These are phyloP conservation scores for Camptophora hylomeconis DNA, from an alignment of 2,329 filamentous ascomycete genomes.

Conservation along the genomic window DNA sequence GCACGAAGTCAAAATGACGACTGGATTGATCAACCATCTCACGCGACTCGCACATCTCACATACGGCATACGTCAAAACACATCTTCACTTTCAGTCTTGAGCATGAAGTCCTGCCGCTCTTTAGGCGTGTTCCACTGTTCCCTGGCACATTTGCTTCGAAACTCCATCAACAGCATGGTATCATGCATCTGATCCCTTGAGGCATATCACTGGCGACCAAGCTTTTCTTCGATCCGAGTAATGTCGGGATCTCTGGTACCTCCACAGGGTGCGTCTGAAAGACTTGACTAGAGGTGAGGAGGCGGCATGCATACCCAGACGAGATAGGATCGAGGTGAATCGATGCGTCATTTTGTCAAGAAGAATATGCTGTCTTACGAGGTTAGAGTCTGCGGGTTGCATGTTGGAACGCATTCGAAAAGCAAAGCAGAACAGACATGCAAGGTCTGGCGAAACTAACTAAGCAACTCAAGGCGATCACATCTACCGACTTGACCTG, in stretches of 20 bases:
- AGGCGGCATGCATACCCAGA: conserved; percentile 16
- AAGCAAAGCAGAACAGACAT: conserved; percentile 20
- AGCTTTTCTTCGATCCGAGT: background rate
- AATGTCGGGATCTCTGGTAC: conserved; percentile 11
- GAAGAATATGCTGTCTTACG: conserved; percentile 7
- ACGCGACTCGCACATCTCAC: conserved; percentile 20
- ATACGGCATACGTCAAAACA: conserved; percentile 19
- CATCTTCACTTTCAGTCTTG: conserved; percentile 16
- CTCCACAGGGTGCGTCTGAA: conserved; percentile 19
- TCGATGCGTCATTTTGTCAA: conserved; percentile 11
- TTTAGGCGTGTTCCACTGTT: conserved; percentile 17
- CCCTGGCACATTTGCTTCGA: conserved; percentile 15
- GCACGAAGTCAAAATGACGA: conserved; percentile 16
- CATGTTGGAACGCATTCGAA: conserved; percentile 19
- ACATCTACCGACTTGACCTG: too few species aligned
- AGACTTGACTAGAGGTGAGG: conserved; percentile 17
- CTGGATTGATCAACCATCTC: conserved; percentile 18
- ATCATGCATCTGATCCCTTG: conserved; percentile 18
- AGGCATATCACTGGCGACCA: conserved; percentile 6
- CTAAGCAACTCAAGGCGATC: too few species aligned
- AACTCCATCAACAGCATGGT: conserved; percentile 19
- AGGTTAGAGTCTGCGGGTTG: conserved; percentile 11
- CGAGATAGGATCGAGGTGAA: conserved; percentile 18
- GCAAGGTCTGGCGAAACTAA: conserved; percentile 8
- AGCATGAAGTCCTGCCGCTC: conserved; percentile 20